These are phyloP conservation scores for Magnusiomyces tetraspermus DNA, from an alignment of 1,139 yeast genomes.

Conservation along the genomic window DNA sequence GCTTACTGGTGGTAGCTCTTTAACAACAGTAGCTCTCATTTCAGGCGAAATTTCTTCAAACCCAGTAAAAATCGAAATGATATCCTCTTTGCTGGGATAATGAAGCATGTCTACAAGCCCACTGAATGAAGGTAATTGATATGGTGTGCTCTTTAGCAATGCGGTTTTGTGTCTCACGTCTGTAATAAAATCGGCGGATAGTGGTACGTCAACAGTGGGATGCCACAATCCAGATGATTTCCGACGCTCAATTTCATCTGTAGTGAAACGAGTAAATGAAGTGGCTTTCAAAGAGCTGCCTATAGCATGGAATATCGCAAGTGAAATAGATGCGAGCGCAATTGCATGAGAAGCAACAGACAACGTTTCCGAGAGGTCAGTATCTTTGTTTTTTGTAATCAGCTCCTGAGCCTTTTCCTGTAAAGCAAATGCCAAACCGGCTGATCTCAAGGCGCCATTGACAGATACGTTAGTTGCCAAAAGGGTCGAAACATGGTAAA, in stretches of 20 bases:
- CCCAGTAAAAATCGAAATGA: background rate
- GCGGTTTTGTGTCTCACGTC: background rate
- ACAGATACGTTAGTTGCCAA: background rate
- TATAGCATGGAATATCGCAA: slow-evolving; percentile 20
- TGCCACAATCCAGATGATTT: slow-evolving; percentile 1
- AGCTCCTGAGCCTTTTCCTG: slow-evolving; percentile 7
- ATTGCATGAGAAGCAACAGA: slow-evolving; percentile 19
- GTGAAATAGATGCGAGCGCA: slow-evolving; percentile 19
- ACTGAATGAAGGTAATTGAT: background rate
- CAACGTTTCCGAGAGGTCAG: slow-evolving; percentile 1
- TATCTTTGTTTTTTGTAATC: background rate
- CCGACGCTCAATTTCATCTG: slow-evolving; percentile 1
- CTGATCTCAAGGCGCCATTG: slow-evolving; percentile 10
- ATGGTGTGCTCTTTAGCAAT: background rate
- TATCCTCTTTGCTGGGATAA: background rate
- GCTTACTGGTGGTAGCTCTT: background rate
- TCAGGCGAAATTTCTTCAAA: slow-evolving; percentile 5
- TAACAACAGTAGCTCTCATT: slow-evolving; percentile 1
- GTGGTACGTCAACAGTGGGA: slow-evolving; percentile 6
- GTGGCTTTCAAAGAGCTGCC: slow-evolving; percentile 17
- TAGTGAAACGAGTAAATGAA: slow-evolving; percentile 9
- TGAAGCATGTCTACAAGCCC: background rate
- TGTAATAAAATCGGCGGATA: background rate
- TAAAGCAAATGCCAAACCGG: slow-evolving; percentile 6
- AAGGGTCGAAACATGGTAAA: background rate